Conservation (phyloP, 1,284 basidiomycete species). For the Austroboletus sp. region DNA sequence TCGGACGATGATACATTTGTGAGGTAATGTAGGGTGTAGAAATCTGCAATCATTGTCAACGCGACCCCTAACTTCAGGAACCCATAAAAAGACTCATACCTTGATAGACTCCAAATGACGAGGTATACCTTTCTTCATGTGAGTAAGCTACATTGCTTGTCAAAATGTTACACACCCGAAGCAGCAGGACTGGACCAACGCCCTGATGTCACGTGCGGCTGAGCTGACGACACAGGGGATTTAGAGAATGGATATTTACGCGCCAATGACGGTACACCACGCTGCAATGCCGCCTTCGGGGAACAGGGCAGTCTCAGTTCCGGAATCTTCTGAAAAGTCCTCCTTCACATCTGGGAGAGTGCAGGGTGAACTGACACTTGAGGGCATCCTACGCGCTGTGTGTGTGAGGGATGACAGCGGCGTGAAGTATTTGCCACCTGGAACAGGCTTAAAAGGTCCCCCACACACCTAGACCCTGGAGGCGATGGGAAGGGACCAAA, state of each 20-base stretch:
- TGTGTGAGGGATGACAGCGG: neutral
- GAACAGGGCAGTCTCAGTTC: constrained; percentile 9
- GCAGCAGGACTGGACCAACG: neutral
- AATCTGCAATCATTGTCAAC: constrained; percentile 14
- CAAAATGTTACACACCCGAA: neutral
- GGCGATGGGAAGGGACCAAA: neutral
- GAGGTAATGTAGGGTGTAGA: constrained; percentile 30
- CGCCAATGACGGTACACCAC: constrained; percentile 24
- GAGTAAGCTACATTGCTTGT: neutral
- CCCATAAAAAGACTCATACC: neutral
- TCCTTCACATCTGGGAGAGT: neutral
- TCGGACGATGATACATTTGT: constrained; percentile 23
- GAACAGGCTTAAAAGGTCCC: neutral
- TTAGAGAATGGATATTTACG: constrained; percentile 9
- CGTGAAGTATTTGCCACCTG: neutral
- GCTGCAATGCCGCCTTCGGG: constrained; percentile 28
- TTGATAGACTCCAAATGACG: neutral
- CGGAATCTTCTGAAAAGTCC: neutral
- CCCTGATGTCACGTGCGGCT: neutral
- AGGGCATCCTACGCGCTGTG: constrained; percentile 10
- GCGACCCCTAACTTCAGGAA: no score
- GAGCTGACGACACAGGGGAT: neutral
- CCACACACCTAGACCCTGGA: neutral
- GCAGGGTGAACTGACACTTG: neutral
- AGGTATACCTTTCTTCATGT: neutral